Conservation (phyloP, 75 land plant genomes). For the Ceratopteris richardii region DNA sequence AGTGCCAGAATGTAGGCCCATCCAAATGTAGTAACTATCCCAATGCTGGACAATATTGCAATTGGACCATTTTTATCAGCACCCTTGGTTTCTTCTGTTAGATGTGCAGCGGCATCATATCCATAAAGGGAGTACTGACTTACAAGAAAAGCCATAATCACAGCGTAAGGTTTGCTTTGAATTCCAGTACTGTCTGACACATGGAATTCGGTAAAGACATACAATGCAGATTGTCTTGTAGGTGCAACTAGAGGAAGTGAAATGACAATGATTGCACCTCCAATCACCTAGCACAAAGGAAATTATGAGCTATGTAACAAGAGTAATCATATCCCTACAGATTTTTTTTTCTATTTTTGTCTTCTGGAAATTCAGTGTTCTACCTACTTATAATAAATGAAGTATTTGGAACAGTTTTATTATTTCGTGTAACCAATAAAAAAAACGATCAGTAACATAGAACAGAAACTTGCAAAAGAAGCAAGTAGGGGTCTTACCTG, state of each 20-base stretch:
- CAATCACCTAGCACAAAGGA: constrained; percentile 50
- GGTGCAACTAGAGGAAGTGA: constrained; percentile 71
- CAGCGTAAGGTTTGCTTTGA: constrained; percentile 45
- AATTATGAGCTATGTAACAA: too few relatives aligned
- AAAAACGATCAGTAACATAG: too few relatives aligned
- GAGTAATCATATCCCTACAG: too few relatives aligned
- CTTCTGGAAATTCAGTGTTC: too few relatives aligned
- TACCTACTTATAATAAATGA: too few relatives aligned
- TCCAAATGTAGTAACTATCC: constrained; percentile 66
- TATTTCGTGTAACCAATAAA: too few relatives aligned
- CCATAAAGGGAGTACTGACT: constrained; percentile 91
- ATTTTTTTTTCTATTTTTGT: too few relatives aligned
- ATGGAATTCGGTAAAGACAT: constrained; percentile 67
- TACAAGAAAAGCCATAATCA: constrained; percentile 58
- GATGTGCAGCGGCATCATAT: constrained; percentile 86
- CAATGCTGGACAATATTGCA: constrained; percentile 81
- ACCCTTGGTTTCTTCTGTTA: constrained; percentile 86
- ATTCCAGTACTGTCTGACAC: constrained; percentile 49
- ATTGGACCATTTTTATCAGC: constrained; percentile 87
- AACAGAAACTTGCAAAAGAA: too few relatives aligned
- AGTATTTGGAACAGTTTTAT: too few relatives aligned
- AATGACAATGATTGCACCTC: constrained; percentile 65
- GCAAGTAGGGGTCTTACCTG: too few relatives aligned
- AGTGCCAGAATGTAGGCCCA: constrained; percentile 86
- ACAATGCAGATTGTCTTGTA: constrained; percentile 64